Evolutionary conservation across 768 basidiomycete genomes (phyloP).

Genomic region (Butyriboletus loyo): DNA sequence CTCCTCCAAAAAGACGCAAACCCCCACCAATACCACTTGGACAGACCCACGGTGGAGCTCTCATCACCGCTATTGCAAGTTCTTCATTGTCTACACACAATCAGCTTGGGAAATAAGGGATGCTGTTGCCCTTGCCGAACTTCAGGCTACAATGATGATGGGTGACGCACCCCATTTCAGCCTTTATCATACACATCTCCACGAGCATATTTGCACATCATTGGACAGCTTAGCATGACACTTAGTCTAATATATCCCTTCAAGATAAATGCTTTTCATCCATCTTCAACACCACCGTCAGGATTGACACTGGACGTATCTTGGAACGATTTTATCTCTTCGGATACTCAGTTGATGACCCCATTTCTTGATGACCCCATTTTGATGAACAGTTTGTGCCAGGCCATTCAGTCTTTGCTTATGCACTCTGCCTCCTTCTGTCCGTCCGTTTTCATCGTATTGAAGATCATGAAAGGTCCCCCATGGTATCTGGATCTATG

Average conservation of each 20-base stretch:
- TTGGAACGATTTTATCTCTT: background rate
- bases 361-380: background rate
- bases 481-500: background rate
- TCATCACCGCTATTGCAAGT: conserved; percentile 56
- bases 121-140: conserved; percentile 1
- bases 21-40: conserved; percentile 66
- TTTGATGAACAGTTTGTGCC: background rate
- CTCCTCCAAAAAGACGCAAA: conserved; percentile 64
- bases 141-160: conserved; percentile 2
- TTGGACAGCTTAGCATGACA: conserved; percentile 23
- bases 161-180: conserved; percentile 4
- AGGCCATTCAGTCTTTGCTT: background rate
- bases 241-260: conserved; percentile 11
- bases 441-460: background rate
- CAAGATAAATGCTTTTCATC: conserved; percentile 12
- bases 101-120: conserved; percentile 18
- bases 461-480: background rate
- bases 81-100: conserved; percentile 29
- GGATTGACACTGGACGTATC: background rate
- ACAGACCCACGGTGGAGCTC: conserved; percentile 47
- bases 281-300: conserved; percentile 5
- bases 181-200: conserved; percentile 11
- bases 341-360: background rate
- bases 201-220: conserved; percentile 18
- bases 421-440: too few species aligned